Percentiles rank a stretch among this genome's conserved stretches.
phyloP scores from a whole-genome alignment of 2,329 filamentous ascomycete species.

The Macrophomina tecta region DNA sequence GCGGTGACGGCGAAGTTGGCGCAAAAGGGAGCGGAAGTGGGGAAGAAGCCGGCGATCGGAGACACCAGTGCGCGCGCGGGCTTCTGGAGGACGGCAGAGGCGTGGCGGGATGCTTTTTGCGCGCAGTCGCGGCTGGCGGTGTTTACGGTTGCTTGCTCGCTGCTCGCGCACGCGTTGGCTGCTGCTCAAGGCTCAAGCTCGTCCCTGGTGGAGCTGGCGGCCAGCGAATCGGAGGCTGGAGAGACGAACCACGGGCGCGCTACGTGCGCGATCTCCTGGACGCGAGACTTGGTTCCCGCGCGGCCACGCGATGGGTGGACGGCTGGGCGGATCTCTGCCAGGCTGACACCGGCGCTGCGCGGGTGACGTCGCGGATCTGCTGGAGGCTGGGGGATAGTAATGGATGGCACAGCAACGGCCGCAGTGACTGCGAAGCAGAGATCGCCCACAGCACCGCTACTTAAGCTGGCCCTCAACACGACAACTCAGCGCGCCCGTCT shows the following conservation, averaged over 20 bases:
- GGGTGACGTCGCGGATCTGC: neutral
- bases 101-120: neutral
- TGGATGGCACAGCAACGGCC: neutral
- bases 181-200: constrained; percentile 25
- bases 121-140: constrained; percentile 5
- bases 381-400: neutral
- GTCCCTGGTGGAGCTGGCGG: constrained; percentile 25
- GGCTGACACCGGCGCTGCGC: neutral
- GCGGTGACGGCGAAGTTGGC: constrained; percentile 27
- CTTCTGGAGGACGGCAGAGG: neutral
- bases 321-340: neutral
- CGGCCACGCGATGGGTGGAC: constrained; percentile 9
- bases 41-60: constrained; percentile 27
- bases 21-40: constrained; percentile 25
- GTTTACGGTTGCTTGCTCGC: constrained; percentile 15
- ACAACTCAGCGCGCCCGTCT: constrained; percentile 20
- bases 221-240: constrained; percentile 26
- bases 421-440: constrained; percentile 12
- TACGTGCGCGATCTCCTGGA: constrained; percentile 34
- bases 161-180: constrained; percentile 18
- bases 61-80: constrained; percentile 1
- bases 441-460: constrained; percentile 23
- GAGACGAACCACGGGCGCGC: constrained; percentile 36
- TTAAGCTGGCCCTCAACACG: constrained; percentile 16
- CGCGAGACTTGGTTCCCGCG: constrained; percentile 33